Evolutionary conservation across 1,139 yeast species (phyloP), one percentile per base, ranked within the genome.

Genomic region (Diutina pseudorugosa): DNA sequence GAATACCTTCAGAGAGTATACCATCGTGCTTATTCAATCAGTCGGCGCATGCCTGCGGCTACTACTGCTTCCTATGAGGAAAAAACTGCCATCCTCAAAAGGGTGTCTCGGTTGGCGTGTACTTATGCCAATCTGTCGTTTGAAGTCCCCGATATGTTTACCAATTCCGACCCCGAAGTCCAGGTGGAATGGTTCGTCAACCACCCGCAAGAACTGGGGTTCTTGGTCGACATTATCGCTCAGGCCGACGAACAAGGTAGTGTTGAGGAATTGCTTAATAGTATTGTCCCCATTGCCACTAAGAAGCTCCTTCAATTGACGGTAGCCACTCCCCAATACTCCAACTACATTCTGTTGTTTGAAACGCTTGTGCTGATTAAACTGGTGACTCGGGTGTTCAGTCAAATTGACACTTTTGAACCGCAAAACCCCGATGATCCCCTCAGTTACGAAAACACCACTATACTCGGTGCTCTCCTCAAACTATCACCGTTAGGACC

Each of bases 391-490:
- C 69, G 79, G 0, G 63, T 75, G 1, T 76, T 90, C 57, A 73
- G 88, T 1, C 70, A 77, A 55, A 67, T 84, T 30, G 77, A 78
- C 52, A 76, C 77, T 0, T 86, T 83, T 56, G 68, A 67, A 53
- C 81, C 81, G 49, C 70, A 72, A 44, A 70, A 64, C 52, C 52
- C 53, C n/a, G 62, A 70, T 23, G 73, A 85, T 1, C 68, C 76
- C 12, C 63, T 73, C 41, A 76, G 76, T 50, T 77, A 77, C 57
- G 95, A 86, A 60, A 69, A 69, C 30, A 71, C 72, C 41, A 81
- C 96, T 0, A 65, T 88, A 12, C 68, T 91, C 54, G 98, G 98
- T 1, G 87, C 95, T 2, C 72, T 89, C 44, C 75, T 89, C 55
- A 73, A 83, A 54, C 67, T 89, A 20, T 87, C 96, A 0, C 96